Conservation (phyloP, 768 basidiomycete genomes). For the Boletellus sp. region DNA sequence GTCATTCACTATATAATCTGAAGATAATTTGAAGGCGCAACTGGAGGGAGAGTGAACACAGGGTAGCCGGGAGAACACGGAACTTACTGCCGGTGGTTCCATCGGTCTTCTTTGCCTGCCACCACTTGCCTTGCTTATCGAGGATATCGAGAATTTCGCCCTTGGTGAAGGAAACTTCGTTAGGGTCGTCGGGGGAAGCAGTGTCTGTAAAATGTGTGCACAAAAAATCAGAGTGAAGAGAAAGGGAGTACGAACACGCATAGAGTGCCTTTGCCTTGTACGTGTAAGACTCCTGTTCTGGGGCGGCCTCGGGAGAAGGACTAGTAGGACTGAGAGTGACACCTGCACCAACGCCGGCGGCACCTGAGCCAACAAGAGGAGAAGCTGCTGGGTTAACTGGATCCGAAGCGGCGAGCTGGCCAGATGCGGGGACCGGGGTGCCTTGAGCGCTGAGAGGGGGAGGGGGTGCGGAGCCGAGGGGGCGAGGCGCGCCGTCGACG, state of each 20-base stretch:
- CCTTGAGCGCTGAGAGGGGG: conserved; percentile 56
- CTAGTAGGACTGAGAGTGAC: conserved; percentile 25
- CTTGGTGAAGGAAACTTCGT: conserved; percentile 91
- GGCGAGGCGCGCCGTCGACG: conserved; percentile 49
- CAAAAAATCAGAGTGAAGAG: conserved; percentile 14
- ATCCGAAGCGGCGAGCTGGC: conserved; percentile 44
- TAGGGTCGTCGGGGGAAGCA: conserved; percentile 93
- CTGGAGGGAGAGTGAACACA: conserved; percentile 36
- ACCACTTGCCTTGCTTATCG: conserved; percentile 93
- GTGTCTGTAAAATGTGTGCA: conserved; percentile 54
- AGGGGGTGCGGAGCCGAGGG: conserved; percentile 47
- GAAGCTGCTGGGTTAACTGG: conserved; percentile 48
- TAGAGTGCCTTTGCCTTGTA: conserved; percentile 90
- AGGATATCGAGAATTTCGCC: conserved; percentile 90
- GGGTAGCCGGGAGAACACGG: not conserved
- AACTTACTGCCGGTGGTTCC: conserved; percentile 74
- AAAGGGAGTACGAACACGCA: conserved; percentile 59
- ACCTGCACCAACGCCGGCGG: conserved; percentile 59
- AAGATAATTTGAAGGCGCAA: conserved; percentile 84
- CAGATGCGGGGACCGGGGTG: conserved; percentile 31
- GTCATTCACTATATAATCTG: conserved; percentile 59
- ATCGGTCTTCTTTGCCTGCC: conserved; percentile 81
- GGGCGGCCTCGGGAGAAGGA: conserved; percentile 26
- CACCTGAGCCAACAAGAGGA: conserved; percentile 64
- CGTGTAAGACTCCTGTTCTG: conserved; percentile 44